A percentile compares a stretch with the other conserved stretches of the same genome.
Conservation (phyloP, 768 basidiomycete genomes). For the Leucocoprinus birnbaumii region DNA sequence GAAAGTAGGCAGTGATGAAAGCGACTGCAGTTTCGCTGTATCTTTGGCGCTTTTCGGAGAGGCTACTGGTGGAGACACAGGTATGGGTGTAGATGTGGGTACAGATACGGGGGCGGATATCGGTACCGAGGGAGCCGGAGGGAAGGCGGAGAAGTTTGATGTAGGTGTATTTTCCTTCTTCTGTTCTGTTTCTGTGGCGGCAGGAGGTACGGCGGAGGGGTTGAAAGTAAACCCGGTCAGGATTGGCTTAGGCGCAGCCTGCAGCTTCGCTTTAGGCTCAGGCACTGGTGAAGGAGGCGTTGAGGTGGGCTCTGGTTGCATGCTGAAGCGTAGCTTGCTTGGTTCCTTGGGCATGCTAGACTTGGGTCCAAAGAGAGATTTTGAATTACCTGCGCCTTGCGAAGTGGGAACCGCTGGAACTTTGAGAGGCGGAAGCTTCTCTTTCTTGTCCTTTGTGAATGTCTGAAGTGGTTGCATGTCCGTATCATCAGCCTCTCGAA, state of each 20-base stretch:
- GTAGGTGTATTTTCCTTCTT: background rate
- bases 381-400: constrained; percentile 2
- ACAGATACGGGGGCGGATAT: too few relatives aligned
- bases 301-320: constrained; percentile 49
- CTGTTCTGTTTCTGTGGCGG: background rate
- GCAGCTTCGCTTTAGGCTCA: constrained; percentile 17
- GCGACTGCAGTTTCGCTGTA: constrained; percentile 19
- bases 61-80: background rate
- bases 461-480: constrained; percentile 17
- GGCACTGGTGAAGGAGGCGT: constrained; percentile 26
- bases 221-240: constrained; percentile 5
- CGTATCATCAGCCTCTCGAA: constrained; percentile 29
- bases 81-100: too few relatives aligned
- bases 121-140: background rate
- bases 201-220: constrained; percentile 8
- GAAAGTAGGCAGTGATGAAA: constrained; percentile 33
- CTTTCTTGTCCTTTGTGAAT: constrained; percentile 14
- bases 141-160: background rate
- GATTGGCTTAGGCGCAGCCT: constrained; percentile 13
- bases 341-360: constrained; percentile 63
- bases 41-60: constrained; percentile 21
- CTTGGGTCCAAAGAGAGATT: constrained; percentile 27
- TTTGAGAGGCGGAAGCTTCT: constrained; percentile 9
- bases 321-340: constrained; percentile 74
- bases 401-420: constrained; percentile 2